Conservation (phyloP, 2,329 filamentous ascomycete species). For the Aplosporella prunicola region DNA sequence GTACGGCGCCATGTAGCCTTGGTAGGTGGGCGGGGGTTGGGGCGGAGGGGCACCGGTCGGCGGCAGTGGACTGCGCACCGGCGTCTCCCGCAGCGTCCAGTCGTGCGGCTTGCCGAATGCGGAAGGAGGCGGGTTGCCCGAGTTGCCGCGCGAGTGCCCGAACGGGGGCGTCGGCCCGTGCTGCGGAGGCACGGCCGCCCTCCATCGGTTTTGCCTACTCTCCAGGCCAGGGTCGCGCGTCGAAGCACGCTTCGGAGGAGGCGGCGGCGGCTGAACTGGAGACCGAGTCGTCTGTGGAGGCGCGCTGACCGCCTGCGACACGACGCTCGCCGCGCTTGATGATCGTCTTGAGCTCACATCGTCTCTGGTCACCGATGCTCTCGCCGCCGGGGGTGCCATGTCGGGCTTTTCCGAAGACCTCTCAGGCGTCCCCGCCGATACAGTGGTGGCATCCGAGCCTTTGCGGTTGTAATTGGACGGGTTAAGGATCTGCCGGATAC, state of each 20-base stretch:
- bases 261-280: constrained; percentile 5
- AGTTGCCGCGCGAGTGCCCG: constrained; percentile 7
- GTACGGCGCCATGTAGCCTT: constrained; percentile 6
- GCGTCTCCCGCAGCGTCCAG: constrained; percentile 9
- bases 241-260: constrained; percentile 5
- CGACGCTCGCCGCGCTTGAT: constrained; percentile 8
- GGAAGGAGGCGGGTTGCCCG: constrained; percentile 7
- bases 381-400: constrained; percentile 9
- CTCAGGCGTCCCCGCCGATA: neutral
- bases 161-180: constrained; percentile 9
- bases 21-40: constrained; percentile 4
- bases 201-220: constrained; percentile 9
- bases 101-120: constrained; percentile 9
- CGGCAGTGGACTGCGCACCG: neutral
- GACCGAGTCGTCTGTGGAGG: neutral
- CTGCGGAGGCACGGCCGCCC: constrained; percentile 8
- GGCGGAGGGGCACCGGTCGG: neutral
- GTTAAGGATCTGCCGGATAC: constrained; percentile 11
- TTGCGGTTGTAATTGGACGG: constrained; percentile 1
- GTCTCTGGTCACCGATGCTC: constrained; percentile 8
- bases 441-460: neutral
- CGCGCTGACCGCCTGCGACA: constrained; percentile 1
- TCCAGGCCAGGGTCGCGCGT: constrained; percentile 10
- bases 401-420: constrained; percentile 5
- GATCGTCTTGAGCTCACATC: constrained; percentile 6